Base-by-base conservation (phyloP, 768 basidiomycete species). In the Astraeus odoratus region DNA sequence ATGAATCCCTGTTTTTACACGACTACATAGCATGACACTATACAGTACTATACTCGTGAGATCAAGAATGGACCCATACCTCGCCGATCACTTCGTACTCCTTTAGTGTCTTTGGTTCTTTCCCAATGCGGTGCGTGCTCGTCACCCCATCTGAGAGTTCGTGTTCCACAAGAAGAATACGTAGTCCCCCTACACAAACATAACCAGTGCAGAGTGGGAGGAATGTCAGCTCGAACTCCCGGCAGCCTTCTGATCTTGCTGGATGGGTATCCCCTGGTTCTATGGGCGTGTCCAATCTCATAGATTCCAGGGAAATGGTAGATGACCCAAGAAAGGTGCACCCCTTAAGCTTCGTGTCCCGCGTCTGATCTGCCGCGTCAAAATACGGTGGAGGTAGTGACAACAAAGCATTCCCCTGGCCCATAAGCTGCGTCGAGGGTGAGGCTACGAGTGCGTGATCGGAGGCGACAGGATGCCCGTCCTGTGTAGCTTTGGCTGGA, bases 61-160 rank as follows among this genome's bases (percentile, higher is more conserved):
- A 47, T 65, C 50, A 69, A 45, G 62, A 51, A 36, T 56, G 60
- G 37, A 87, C 77, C 83, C 82, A 86, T 25, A 86, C 61, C 61
- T 90, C 88, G 8, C 73, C 78, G 35, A 90, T 64, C 6, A 82
- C 70, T 49, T 81, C 81, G 71, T 84, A 81, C 63, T 87, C 85
- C 55, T 77, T 82, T 57, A 89, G 59, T 24, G 67, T 72, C 43
- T 69, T 69, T n/a, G 68, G 70, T 45, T 68, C 70, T 43, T 49
- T 67, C 23, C 54, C 42, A 47, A 61, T 56, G 47, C 51, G 25
- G 57, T 57, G 27, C 46, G 34, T 44, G 6, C 26, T 56, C 6
- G 34, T 50, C n/a, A 60, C 58, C 16, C 46, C 52, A 13, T 72
- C 69, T 18, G 69, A 56, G 45, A 73, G 51, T 42, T 68, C 66